These are phyloP conservation scores for Turritis glabra DNA, from an alignment of 345 rosid genomes.

Conservation along the genomic window DNA sequence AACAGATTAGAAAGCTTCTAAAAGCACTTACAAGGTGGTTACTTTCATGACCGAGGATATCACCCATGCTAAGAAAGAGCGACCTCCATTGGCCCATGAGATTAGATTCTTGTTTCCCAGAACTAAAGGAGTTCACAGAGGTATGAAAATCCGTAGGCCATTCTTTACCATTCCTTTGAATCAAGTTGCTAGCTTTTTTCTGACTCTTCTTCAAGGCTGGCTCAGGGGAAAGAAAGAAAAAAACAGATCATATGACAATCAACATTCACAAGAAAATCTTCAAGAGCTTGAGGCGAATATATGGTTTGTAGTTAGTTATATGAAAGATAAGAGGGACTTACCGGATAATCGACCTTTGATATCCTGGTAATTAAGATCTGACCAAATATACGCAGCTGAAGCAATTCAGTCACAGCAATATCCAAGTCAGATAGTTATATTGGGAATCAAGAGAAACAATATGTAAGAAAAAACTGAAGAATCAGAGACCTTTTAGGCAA, in stretches of 20 bases:
- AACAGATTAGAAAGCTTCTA: background rate
- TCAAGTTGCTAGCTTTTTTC: constrained; percentile 65
- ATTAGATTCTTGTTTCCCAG: constrained; percentile 55
- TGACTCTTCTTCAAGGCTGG: constrained; percentile 81
- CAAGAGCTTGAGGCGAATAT: background rate
- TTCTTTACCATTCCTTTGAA: constrained; percentile 50
- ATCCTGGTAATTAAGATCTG: constrained; percentile 92
- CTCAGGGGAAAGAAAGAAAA: background rate
- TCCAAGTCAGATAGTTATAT: background rate
- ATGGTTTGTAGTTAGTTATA: background rate
- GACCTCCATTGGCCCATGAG: constrained; percentile 74
- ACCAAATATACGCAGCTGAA: constrained; percentile 91
- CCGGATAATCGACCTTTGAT: constrained; percentile 76
- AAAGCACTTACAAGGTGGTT: constrained; percentile 66
- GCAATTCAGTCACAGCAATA: constrained; percentile 19
- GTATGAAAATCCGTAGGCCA: constrained; percentile 43
- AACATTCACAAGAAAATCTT: background rate
- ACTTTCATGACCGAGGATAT: constrained; percentile 62
- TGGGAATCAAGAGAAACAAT: background rate
- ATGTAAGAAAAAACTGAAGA: background rate
- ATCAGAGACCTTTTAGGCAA: constrained; percentile 70
- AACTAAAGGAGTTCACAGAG: constrained; percentile 38
- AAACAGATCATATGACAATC: background rate
- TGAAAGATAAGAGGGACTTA: constrained; percentile 22
- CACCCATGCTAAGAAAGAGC: constrained; percentile 82